These are phyloP conservation scores for Amyloporia xantha DNA, from an alignment of 768 basidiomycete genomes.

Conservation along the genomic window DNA sequence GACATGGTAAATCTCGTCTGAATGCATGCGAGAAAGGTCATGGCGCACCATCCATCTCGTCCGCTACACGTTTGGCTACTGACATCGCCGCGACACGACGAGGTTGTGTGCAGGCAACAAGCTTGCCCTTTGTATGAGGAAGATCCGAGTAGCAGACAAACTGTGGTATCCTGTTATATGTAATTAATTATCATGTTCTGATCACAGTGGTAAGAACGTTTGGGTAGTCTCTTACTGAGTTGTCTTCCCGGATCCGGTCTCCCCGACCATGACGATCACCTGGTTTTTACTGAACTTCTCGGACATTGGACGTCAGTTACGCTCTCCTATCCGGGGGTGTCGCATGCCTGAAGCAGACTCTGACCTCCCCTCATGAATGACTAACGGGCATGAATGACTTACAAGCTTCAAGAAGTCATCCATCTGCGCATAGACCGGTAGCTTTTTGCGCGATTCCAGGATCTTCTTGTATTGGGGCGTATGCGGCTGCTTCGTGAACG, in stretches of 20 bases:
- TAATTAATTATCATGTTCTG: slow-evolving; percentile 16
- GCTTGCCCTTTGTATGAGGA: slow-evolving; percentile 82
- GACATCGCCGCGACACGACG: slow-evolving; percentile 96
- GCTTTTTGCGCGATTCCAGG: slow-evolving; percentile 72
- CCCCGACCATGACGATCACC: slow-evolving; percentile 87
- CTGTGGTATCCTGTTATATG: slow-evolving; percentile 89
- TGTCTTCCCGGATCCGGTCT: slow-evolving; percentile 94
- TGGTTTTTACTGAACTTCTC: slow-evolving; percentile 68
- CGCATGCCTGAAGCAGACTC: slow-evolving; percentile 22
- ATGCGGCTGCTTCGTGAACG: slow-evolving; percentile 80
- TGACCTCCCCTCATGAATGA: slow-evolving; percentile 22
- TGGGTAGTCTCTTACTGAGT: slow-evolving; percentile 60
- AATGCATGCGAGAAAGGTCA: background rate
- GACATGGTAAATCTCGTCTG: background rate
- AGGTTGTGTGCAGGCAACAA: slow-evolving; percentile 96
- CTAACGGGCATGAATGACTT: slow-evolving; percentile 27
- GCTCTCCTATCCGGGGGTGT: slow-evolving; percentile 14
- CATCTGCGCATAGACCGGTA: slow-evolving; percentile 93
- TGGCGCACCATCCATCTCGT: slow-evolving; percentile 93
- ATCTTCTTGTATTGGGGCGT: slow-evolving; percentile 82
- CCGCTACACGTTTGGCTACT: slow-evolving; percentile 96
- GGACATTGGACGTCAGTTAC: slow-evolving; percentile 23
- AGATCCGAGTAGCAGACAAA: slow-evolving; percentile 93
- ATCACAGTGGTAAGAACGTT: background rate
- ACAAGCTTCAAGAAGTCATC: slow-evolving; percentile 87